Evolutionary conservation across 2,329 filamentous ascomycete species (phyloP), one percentile per base, ranked within the genome.

Genomic region (Aciculosporium take): DNA sequence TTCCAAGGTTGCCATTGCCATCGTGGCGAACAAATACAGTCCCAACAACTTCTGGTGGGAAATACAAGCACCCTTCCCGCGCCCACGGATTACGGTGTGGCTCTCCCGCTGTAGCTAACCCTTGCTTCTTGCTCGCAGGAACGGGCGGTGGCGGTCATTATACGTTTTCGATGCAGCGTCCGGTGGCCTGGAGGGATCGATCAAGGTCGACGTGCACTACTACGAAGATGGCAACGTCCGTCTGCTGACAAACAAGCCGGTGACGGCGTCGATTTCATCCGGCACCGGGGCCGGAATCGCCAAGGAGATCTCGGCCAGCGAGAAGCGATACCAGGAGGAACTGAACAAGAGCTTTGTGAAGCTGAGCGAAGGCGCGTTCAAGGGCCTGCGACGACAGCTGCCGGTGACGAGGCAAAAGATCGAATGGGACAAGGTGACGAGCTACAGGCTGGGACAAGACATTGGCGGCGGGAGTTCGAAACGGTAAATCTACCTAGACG

Each of bases 31-130:
- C 69, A 95, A 95, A 63, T 96, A 96, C 69, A 94, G 84, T 54
- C 91, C 93, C 7, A 86, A 88, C 60, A 98, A 98, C 71, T 98
- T 87, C 72, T 96, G 91, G 87, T 87, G n/a, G n/a, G n/a, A n/a
- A n/a, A n/a, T n/a, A n/a, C n/a, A n/a, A 67, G 32, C 64, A 24
- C 17, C 10, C 15, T 15, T n/a, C n/a, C n/a, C n/a, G n/a, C n/a
- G n/a, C n/a, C n/a, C n/a, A n/a, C n/a, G n/a, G n/a, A n/a, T n/a
- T n/a, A n/a, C n/a, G n/a, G n/a, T n/a, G n/a, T n/a, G n/a, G n/a
- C n/a, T n/a, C n/a, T n/a, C n/a, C n/a, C n/a, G n/a, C n/a, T 28
- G 33, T 40, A 7, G 9, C 38, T 39, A 30, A 46, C 33, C 32
- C 3, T n/a, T 17, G 20, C 17, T 29, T 4, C 8, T 12, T 17